phyloP scores from a whole-genome alignment of 495 filamentous ascomycete species.

The Aspergillus homomorphus region DNA sequence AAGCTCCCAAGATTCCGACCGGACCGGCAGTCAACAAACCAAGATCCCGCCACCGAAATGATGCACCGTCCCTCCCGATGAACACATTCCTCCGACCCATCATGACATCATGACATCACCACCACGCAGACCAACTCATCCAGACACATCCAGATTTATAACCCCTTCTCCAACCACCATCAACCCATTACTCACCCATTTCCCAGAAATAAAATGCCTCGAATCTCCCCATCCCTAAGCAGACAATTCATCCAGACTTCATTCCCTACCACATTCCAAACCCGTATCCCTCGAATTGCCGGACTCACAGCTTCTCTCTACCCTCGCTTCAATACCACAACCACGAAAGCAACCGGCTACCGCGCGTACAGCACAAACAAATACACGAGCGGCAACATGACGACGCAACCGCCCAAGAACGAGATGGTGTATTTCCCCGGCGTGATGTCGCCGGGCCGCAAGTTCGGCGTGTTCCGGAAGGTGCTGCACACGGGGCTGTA shows the following conservation, averaged over 20 bases:
- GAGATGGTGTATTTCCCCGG: conserved; percentile 58
- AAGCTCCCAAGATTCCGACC: too few relatives aligned
- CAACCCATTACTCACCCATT: neutral
- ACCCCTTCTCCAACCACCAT: neutral
- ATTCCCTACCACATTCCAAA: neutral
- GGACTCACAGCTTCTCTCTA: neutral
- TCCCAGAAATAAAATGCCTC: neutral
- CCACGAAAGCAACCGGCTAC: too few relatives aligned
- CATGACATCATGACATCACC: neutral
- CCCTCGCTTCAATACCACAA: neutral
- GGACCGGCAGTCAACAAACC: too few relatives aligned
- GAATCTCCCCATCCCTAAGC: neutral
- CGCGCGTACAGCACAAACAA: neutral
- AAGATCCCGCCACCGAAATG: too few relatives aligned
- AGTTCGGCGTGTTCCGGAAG: conserved; percentile 56
- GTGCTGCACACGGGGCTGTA: conserved; percentile 62
- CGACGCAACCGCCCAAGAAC: conserved; percentile 43
- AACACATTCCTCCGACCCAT: too few relatives aligned
- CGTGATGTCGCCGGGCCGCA: conserved; percentile 49
- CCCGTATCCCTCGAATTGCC: neutral
- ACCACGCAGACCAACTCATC: neutral
- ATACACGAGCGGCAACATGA: conserved; percentile 20
- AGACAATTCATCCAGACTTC: neutral
- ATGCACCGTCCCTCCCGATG: too few relatives aligned
- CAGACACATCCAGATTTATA: neutral